Evolutionary conservation across 164 flowering plant genomes (phyloP).

Genomic region (Macadamia tetraphylla): DNA sequence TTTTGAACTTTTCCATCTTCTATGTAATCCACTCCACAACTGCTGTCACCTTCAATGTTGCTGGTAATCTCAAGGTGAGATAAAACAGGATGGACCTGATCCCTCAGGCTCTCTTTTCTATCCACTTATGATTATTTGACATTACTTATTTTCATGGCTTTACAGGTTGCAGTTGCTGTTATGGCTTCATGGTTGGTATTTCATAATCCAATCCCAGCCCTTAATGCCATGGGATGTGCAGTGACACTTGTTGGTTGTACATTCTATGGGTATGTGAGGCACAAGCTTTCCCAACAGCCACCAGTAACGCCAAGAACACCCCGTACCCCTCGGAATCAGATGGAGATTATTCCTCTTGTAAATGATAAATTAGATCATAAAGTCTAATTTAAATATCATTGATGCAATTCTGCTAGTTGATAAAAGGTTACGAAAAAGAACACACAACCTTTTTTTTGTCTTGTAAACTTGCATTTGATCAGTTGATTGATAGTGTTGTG

Average conservation of each 20-base stretch:
- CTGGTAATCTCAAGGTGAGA: constrained; percentile 97
- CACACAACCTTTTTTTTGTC: neutral
- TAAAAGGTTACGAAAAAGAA: neutral
- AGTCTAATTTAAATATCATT: constrained; percentile 26
- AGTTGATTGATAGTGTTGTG: neutral
- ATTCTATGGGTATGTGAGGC: constrained; percentile 95
- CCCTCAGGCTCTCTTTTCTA: neutral
- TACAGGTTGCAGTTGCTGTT: constrained; percentile 95
- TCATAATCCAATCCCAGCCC: constrained; percentile 65
- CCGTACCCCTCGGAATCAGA: constrained; percentile 50
- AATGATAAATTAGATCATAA: constrained; percentile 86
- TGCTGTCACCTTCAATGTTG: constrained; percentile 96
- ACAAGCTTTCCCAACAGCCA: constrained; percentile 66
- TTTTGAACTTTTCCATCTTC: constrained; percentile 95
- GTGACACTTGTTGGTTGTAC: constrained; percentile 91
- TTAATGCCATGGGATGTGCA: constrained; percentile 88
- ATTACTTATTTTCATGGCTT: neutral
- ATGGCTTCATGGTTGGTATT: constrained; percentile 87
- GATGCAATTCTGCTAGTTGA: neutral
- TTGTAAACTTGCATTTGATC: constrained; percentile 2
- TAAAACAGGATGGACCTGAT: neutral
- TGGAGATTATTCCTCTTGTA: constrained; percentile 79
- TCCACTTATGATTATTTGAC: neutral
- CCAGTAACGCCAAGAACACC: constrained; percentile 60
- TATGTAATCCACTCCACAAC: constrained; percentile 97